Evolutionary conservation across 2,329 filamentous ascomycete genomes (phyloP), one percentile per base, ranked within the genome.

Genomic region (Parafenestella ontariensis): DNA sequence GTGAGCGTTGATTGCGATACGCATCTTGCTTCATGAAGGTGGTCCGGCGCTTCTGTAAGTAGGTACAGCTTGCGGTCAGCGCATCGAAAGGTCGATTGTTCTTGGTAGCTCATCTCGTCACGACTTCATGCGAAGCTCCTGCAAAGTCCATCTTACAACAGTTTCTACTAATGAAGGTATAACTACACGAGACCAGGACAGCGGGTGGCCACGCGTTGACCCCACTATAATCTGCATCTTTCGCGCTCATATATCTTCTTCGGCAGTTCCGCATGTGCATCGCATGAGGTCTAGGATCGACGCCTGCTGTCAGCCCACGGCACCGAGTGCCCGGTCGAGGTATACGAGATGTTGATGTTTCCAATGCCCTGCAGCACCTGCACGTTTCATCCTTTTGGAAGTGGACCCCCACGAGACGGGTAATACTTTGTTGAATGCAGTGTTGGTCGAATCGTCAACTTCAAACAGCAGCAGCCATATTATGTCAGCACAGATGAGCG

Each of bases 261-360:
- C 53, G 55, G 61, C 56, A 60, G 37, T 55, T 56, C 46, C 20
- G 44, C 47, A 46, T 50, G 37, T 44, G 53, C 36, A 41, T 51
- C 20, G 48, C 50, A 54, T 48, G 47, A 36, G 33, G 46, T 46
- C 49, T 58, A 52, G 37, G 49, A 53, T 56, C 40, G 52, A 39
- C 33, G 49, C 40, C 10, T 48, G 23, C 29, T 41, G 48, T 42
- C 29, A 40, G 24, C 36, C 13, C 31, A 33, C 4, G 15, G 34
- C 49, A 52, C 61, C 61, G 55, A 49, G 52, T 49, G 48, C 57
- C 46, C 56, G 68, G 66, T 56, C 55, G 26, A 43, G 36, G 15
- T 59, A 62, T 54, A 55, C 54, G 48, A 43, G 20, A 37, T 28
- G 44, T 21, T 49, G 28, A 42, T 33, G 52, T 51, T 50, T 36